Conservation (phyloP, 768 basidiomycete species). For the Tricholoma terreum region DNA sequence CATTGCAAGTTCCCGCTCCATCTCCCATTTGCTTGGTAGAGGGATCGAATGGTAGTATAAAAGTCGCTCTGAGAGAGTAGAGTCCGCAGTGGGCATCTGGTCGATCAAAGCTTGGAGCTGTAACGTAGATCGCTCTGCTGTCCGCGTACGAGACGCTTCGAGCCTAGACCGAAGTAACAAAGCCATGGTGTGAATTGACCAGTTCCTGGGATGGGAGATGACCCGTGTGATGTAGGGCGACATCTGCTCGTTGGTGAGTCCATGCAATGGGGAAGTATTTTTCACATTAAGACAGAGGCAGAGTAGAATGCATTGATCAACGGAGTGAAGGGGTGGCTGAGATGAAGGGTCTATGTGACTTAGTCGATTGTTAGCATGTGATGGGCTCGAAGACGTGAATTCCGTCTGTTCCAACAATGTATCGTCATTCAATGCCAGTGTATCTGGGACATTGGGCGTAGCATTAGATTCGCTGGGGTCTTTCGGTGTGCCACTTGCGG, state of each 20-base stretch:
- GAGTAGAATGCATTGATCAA: conserved; percentile 92
- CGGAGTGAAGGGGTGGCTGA: conserved; percentile 85
- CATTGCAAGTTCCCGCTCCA: conserved; percentile 86
- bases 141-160: conserved; percentile 84
- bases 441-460: conserved; percentile 60
- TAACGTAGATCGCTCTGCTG: conserved; percentile 87
- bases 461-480: conserved; percentile 6
- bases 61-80: conserved; percentile 69
- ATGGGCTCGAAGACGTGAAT: conserved; percentile 73
- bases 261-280: conserved; percentile 87
- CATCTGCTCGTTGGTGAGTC: conserved; percentile 91
- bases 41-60: conserved; percentile 77
- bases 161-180: conserved; percentile 90
- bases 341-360: conserved; percentile 74
- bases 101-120: conserved; percentile 96
- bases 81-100: conserved; percentile 91
- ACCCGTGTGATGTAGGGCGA: conserved; percentile 87
- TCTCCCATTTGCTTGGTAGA: conserved; percentile 88
- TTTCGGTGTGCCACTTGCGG: conserved; percentile 2
- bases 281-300: conserved; percentile 87
- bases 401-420: conserved; percentile 92
- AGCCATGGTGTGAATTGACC: conserved; percentile 97
- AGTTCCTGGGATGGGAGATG: conserved; percentile 85
- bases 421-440: conserved; percentile 87
- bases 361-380: conserved; percentile 46